Base-by-base conservation (phyloP, 805 yeast species). In the Wickerhamomyces bisporus region DNA sequence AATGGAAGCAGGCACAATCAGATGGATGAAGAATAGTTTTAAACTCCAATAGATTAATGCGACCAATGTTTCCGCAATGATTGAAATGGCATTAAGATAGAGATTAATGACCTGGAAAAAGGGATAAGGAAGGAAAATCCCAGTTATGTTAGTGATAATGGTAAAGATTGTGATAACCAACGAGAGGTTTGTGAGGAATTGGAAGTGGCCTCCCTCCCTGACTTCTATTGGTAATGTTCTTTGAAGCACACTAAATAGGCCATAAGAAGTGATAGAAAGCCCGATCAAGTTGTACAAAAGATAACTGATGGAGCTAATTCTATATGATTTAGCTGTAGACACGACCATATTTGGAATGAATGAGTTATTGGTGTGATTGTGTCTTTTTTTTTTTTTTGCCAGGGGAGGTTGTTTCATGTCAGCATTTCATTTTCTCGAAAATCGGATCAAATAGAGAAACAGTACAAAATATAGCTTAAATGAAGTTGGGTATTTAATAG, bases 121-220 rank as follows among this genome's bases (percentile, higher is more conserved):
- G 11, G 19, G 26, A n/a, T 29, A 56, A 26, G 48, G 66, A 74
- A 32, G 70, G 62, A 10, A 58, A 14, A 19, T 66, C 47, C n/a
- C n/a, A n/a, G n/a, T n/a, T n/a, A 17, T 73, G 73, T 26, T 69
- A 30, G 13, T 50, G 32, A 40, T 65, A 68, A 42, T 71, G 68
- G 31, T 40, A 4, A 69, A 40, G 9, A 76, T 46, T 3, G 84
- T 70, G 14, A 71, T 51, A 2, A 60, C 50, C 24, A 81, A 65
- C 8, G 82, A 72, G n/a, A 81, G 50, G 52, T 81, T 82, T 4
- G 93, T 84, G 35, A 83, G 64, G 53, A 84, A 84, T 52, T 84
- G 91, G 60, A 70, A 71, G 40, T 75, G 83, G 2, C 91, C 91
- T 1, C 79, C 91, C 17, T 61, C 57, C 2, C 52, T 62, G 20